A percentile compares a stretch with the other conserved stretches of the same genome.
These are phyloP conservation scores for Lepidium africanum DNA, from an alignment of 345 rosid species.

Conservation along the genomic window DNA sequence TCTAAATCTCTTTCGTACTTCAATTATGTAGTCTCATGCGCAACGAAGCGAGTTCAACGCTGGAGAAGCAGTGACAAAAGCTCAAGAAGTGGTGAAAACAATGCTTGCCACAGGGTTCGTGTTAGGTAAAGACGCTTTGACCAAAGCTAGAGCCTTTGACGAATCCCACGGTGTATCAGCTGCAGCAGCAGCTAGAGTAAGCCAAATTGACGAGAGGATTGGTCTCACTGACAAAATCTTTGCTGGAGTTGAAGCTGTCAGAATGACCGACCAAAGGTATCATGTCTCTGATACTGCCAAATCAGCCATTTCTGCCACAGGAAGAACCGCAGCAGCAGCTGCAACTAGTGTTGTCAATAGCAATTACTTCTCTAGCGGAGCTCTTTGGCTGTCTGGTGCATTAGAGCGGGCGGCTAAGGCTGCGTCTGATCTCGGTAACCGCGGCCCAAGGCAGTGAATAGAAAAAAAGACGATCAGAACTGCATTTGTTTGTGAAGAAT, in stretches of 20 bases:
- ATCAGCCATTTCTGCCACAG: conserved; percentile 63
- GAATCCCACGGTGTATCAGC: conserved; percentile 74
- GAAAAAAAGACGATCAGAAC: not conserved
- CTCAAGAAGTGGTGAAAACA: conserved; percentile 63
- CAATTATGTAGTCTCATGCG: conserved; percentile 8
- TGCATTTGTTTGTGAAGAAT: conserved; percentile 5
- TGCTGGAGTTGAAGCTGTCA: conserved; percentile 64
- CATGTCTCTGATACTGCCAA: conserved; percentile 54
- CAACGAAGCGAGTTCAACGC: conserved; percentile 38
- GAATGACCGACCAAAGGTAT: conserved; percentile 52
- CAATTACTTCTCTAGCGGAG: conserved; percentile 72
- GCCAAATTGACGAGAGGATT: conserved; percentile 49
- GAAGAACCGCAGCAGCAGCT: conserved; percentile 61
- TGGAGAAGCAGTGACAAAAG: conserved; percentile 63
- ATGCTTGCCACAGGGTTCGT: conserved; percentile 64
- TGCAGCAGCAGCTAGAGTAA: conserved; percentile 58
- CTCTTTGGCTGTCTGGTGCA: conserved; percentile 70
- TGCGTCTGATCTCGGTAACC: conserved; percentile 59
- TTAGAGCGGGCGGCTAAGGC: conserved; percentile 61
- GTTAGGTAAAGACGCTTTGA: conserved; percentile 66
- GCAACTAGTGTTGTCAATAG: conserved; percentile 59
- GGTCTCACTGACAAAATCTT: conserved; percentile 67
- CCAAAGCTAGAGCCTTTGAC: conserved; percentile 61
- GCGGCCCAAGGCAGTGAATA: conserved; percentile 24
- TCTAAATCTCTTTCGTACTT: not conserved